Percentiles rank a stretch among this genome's conserved stretches.
phyloP scores from a whole-genome alignment of 2,329 filamentous ascomycete species.

The Spiromastix sp. region DNA sequence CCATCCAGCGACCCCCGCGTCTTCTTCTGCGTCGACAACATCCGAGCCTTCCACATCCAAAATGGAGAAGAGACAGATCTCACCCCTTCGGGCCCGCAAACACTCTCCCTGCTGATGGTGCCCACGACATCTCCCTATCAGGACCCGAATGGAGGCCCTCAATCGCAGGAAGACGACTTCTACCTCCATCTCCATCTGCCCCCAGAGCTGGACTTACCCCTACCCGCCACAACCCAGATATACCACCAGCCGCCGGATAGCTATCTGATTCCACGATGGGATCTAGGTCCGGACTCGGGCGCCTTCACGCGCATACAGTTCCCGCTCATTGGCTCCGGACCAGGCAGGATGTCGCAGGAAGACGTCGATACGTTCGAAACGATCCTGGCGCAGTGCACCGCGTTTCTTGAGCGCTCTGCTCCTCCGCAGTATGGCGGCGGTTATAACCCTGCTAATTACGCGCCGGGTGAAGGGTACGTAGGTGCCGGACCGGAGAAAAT shows the following conservation, averaged over 20 bases:
- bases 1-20: slow-evolving; percentile 25
- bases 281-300: slow-evolving; percentile 75
- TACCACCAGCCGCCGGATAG: slow-evolving; percentile 89
- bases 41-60: slow-evolving; percentile 82
- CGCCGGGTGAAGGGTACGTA: slow-evolving; percentile 68
- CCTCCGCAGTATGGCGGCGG: slow-evolving; percentile 40
- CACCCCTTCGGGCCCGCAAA: slow-evolving; percentile 78
- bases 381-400: slow-evolving; percentile 93
- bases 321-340: slow-evolving; percentile 58
- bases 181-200: slow-evolving; percentile 93
- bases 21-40: slow-evolving; percentile 55
- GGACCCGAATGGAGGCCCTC: slow-evolving; percentile 41
- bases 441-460: slow-evolving; percentile 77
- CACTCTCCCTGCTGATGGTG: slow-evolving; percentile 89
- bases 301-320: slow-evolving; percentile 94
- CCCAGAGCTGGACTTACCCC: slow-evolving; percentile 83
- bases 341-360: slow-evolving; percentile 62
- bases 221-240: slow-evolving; percentile 93
- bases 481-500: slow-evolving; percentile 27
- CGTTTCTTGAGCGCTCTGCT: slow-evolving; percentile 77
- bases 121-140: slow-evolving; percentile 68
- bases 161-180: slow-evolving; percentile 71
- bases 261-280: slow-evolving; percentile 93
- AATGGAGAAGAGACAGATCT: slow-evolving; percentile 76
- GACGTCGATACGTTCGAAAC: slow-evolving; percentile 96